phyloP scores from a whole-genome alignment of 306 rosid species.

The Ceratonia siliqua region DNA sequence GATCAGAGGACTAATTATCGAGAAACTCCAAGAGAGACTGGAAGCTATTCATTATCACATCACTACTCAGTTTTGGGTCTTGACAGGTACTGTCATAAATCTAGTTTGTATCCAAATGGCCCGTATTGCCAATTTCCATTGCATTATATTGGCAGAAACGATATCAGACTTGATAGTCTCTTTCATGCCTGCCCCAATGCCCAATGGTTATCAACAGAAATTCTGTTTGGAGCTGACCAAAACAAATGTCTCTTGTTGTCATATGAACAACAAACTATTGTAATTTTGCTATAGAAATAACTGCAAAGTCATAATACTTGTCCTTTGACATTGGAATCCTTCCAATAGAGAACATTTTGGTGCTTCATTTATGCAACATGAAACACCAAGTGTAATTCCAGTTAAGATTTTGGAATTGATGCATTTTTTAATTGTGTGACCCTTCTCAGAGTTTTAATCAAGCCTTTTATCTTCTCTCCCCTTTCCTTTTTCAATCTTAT shows the following conservation, averaged over 20 bases:
- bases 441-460: neutral
- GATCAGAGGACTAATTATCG: slow-evolving; percentile 62
- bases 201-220: neutral
- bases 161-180: neutral
- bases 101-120: neutral
- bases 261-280: neutral
- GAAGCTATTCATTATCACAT: slow-evolving; percentile 73
- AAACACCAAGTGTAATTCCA: neutral
- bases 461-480: neutral
- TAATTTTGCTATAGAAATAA: neutral
- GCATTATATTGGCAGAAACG: neutral
- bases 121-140: neutral
- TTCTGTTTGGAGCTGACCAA: neutral
- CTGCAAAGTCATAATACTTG: neutral
- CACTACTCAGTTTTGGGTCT: slow-evolving; percentile 96
- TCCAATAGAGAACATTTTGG: neutral
- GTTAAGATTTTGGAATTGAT: neutral
- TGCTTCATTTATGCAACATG: neutral
- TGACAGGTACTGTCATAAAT: slow-evolving; percentile 66
- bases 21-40: slow-evolving; percentile 64
- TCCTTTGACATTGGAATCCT: neutral
- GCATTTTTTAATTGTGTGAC: neutral
- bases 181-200: neutral
- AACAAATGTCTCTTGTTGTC: neutral
- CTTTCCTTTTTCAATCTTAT: neutral